These are phyloP conservation scores for Blastocystis sp. DNA, from an alignment of 352 stramenopile species.

Conservation along the genomic window DNA sequence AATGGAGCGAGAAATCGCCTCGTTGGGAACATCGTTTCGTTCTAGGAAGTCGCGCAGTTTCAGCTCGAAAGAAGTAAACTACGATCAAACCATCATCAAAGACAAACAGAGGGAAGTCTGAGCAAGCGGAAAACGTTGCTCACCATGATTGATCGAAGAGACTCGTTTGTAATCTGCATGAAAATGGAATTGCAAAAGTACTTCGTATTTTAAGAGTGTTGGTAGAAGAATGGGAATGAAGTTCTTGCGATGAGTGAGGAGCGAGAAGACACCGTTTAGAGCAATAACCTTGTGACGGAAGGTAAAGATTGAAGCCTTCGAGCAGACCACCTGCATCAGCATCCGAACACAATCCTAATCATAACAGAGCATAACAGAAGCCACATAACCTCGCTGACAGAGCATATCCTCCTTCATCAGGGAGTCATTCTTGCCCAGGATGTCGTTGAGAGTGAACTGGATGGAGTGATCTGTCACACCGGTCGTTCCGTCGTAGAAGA, in stretches of 20 bases:
- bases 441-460: conserved; percentile 2
- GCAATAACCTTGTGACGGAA: conserved; percentile 19
- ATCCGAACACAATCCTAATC: neutral
- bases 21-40: neutral
- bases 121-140: neutral
- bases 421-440: neutral
- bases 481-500: neutral
- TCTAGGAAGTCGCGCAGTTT: neutral
- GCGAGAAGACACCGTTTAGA: conserved; percentile 8
- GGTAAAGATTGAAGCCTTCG: neutral
- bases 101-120: neutral
- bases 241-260: conserved; percentile 30
- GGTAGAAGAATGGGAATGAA: conserved; percentile 39
- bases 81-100: neutral
- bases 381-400: neutral
- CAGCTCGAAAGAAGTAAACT: neutral
- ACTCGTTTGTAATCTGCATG: neutral
- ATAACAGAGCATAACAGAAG: neutral
- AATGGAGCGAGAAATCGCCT: neutral
- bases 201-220: neutral
- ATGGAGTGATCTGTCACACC: conserved; percentile 5
- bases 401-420: neutral
- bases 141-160: neutral
- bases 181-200: neutral
- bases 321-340: neutral